Base-by-base conservation (phyloP, 768 basidiomycete species). In the Suillus fuscotomentosus region DNA sequence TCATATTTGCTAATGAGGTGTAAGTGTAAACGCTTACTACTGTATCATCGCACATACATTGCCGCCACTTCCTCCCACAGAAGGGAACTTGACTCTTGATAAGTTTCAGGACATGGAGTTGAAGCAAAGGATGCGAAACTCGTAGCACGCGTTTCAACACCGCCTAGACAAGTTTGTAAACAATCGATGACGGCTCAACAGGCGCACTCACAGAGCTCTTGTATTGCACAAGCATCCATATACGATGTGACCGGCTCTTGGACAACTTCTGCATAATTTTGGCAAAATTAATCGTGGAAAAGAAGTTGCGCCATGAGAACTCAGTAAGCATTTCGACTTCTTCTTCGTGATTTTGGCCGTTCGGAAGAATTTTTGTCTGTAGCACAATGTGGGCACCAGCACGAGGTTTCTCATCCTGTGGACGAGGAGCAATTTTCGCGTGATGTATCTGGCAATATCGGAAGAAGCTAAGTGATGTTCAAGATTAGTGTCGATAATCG, bases 1-100 rank as follows among this genome's bases (percentile, higher is more conserved):
- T 99, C 97, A 99, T 99, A 76, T 99, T 99, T 24, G 94, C 97
- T 99, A 72, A 59, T 36, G 57, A 55, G 47, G 62, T 54, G 65
- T 60, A 39, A 42, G 39, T 4, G n/a, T 47, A 31, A 43, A 60
- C 24, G 24, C 22, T 63, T 48, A 60, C 63, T 60, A 56, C 57
- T 36, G 59, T 51, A 24, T 45, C 27, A 62, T 62, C 24, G 15
- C 20, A 75, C 86, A 70, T 77, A 97, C 96, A 91, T 81, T 97
- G 95, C 60, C 97, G 84, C 97, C 97, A 99, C 78, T 97, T 98
- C 48, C 97, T 84, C 22, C 97, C 97, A 72, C 95, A 97, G 76
- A 95, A 98, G 2, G 97, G 97, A 6, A 99, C 95, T 83, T 99
- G 97, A 68, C 94, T 96, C 82, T 99, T 99, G 82, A 99, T 96